Percentiles rank a stretch among this genome's conserved stretches.
phyloP scores from a whole-genome alignment of 75 land plant species.

The Isoetes taiwanensis region DNA sequence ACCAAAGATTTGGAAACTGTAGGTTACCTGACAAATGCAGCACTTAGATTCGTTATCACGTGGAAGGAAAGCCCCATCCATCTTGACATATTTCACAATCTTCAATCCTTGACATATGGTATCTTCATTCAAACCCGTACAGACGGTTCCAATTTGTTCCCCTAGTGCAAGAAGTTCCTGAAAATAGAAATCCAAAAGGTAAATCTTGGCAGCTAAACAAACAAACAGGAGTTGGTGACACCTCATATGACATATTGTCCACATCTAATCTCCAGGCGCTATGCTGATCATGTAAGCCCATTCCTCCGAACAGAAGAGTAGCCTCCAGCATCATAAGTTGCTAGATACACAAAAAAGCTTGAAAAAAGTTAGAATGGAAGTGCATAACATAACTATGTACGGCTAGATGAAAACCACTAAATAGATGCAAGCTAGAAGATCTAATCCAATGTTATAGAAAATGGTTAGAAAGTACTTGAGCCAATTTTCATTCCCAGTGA shows the following conservation, averaged over 20 bases:
- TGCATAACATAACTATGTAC: too few relatives aligned
- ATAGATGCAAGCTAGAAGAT: too few relatives aligned
- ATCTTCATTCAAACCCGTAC: neutral
- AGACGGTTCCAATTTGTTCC: neutral
- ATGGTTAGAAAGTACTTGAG: too few relatives aligned
- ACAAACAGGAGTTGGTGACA: too few relatives aligned
- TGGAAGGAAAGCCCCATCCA: neutral
- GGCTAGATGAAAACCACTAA: too few relatives aligned
- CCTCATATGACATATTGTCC: conserved; percentile 2
- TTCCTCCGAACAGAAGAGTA: conserved; percentile 6
- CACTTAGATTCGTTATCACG: conserved; percentile 3
- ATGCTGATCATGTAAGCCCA: neutral
- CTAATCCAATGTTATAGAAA: too few relatives aligned
- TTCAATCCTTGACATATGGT: neutral
- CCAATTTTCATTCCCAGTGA: too few relatives aligned
- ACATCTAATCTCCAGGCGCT: conserved; percentile 1
- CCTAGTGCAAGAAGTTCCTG: neutral
- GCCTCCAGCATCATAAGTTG: conserved; percentile 5
- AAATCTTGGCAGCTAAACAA: too few relatives aligned
- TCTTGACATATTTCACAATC: neutral
- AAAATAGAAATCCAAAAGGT: too few relatives aligned
- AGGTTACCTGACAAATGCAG: conserved; percentile 4
- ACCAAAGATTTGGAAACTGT: neutral
- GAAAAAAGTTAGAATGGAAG: too few relatives aligned
- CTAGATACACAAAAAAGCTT: neutral